Evolutionary conservation across 176 grass and related monocot genomes (phyloP).

Genomic region (Phoenix dactylifera): DNA sequence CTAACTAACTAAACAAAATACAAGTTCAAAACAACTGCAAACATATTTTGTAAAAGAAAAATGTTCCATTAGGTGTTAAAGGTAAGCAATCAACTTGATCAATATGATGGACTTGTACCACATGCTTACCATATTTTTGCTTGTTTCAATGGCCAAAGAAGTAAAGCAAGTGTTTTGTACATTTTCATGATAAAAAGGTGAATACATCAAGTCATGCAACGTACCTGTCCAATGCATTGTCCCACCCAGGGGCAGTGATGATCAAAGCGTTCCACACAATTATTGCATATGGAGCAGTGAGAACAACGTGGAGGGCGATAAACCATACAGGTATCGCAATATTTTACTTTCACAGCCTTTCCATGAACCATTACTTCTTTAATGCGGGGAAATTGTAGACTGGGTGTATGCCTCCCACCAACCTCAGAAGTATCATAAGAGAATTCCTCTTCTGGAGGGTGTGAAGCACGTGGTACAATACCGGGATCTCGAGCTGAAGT

Average conservation of each 20-base stretch:
- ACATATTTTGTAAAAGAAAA: too few species aligned
- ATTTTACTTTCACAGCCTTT: slow-evolving; percentile 67
- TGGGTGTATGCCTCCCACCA: slow-evolving; percentile 39
- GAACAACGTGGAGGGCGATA: slow-evolving; percentile 81
- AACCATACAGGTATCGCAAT: slow-evolving; percentile 97
- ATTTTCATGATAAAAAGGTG: not conserved
- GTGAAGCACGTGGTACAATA: slow-evolving; percentile 73
- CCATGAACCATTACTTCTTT: slow-evolving; percentile 72
- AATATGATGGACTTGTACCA: too few species aligned
- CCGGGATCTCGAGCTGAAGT: slow-evolving; percentile 92
- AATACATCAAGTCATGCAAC: slow-evolving; percentile 14
- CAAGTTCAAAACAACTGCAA: too few species aligned
- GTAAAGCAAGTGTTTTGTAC: too few species aligned
- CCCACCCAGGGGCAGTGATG: slow-evolving; percentile 98
- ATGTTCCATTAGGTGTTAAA: too few species aligned
- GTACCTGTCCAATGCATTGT: slow-evolving; percentile 89
- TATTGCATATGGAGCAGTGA: slow-evolving; percentile 94
- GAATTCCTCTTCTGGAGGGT: slow-evolving; percentile 83
- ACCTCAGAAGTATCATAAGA: slow-evolving; percentile 48
- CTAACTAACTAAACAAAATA: too few species aligned
- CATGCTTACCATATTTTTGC: too few species aligned
- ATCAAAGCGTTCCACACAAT: slow-evolving; percentile 87
- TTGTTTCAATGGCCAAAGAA: too few species aligned
- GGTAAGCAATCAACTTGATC: too few species aligned
- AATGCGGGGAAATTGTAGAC: slow-evolving; percentile 61